These are phyloP conservation scores for Obelidium mucronatum DNA, from an alignment of 192 early-diverging fungal genomes.

Conservation along the genomic window DNA sequence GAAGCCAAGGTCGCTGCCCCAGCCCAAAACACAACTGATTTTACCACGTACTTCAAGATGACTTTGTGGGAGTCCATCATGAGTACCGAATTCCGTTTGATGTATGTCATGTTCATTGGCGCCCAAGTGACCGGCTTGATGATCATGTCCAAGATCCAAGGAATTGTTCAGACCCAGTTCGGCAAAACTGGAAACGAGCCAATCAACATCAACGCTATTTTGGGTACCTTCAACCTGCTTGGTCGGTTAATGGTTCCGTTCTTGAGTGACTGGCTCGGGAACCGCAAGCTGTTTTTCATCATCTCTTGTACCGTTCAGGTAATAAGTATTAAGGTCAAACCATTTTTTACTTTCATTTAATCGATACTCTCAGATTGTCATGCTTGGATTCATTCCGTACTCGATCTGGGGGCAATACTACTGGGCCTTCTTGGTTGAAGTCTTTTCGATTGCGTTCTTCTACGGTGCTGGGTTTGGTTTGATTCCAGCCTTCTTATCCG, in stretches of 20 bases:
- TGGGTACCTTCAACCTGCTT: conserved; percentile 44
- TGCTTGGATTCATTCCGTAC: conserved; percentile 61
- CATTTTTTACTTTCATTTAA: background rate
- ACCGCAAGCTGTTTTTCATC: conserved; percentile 74
- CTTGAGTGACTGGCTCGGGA: conserved; percentile 42
- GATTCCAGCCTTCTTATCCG: conserved; percentile 77
- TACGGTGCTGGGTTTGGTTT: conserved; percentile 82
- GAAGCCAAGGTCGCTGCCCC: conserved; percentile 1
- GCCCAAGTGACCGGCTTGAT: conserved; percentile 49
- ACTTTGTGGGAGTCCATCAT: conserved; percentile 36
- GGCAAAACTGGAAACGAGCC: conserved; percentile 30
- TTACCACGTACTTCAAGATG: conserved; percentile 31
- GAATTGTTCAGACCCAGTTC: conserved; percentile 45
- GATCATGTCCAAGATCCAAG: conserved; percentile 54
- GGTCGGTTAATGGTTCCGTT: conserved; percentile 45
- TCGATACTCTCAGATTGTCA: background rate
- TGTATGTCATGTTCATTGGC: conserved; percentile 30
- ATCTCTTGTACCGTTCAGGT: conserved; percentile 63
- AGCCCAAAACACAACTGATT: background rate
- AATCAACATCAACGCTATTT: conserved; percentile 43
- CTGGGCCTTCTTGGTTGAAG: conserved; percentile 64
- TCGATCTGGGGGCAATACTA: conserved; percentile 62
- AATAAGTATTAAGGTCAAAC: background rate
- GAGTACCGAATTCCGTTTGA: conserved; percentile 33
- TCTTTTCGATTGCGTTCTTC: conserved; percentile 71